These are phyloP conservation scores for Hypomontagnella monticulosa DNA, from an alignment of 495 filamentous ascomycete species.

Conservation along the genomic window DNA sequence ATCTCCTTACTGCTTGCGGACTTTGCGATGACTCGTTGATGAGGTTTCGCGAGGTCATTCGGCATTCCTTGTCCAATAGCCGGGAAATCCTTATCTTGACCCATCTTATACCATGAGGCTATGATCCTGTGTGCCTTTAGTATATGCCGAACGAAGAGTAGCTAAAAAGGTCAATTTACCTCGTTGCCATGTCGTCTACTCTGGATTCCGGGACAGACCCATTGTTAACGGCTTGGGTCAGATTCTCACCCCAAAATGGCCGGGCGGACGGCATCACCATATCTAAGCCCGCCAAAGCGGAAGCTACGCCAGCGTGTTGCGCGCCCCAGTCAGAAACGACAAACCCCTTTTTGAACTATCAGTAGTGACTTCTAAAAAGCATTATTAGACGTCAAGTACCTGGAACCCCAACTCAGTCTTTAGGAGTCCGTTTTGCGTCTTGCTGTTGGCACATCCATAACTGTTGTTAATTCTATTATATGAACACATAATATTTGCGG, in stretches of 20 bases:
- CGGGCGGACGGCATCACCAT: conserved; percentile 67
- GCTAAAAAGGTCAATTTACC: conserved; percentile 36
- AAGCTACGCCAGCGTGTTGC: conserved; percentile 63
- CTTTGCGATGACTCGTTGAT: conserved; percentile 61
- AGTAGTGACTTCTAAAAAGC: background rate
- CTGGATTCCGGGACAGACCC: conserved; percentile 60
- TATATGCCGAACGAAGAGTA: background rate
- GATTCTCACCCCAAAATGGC: conserved; percentile 49
- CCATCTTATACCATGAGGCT: conserved; percentile 65
- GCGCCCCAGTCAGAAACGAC: conserved; percentile 72
- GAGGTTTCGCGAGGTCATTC: conserved; percentile 61
- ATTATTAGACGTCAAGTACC: conserved; percentile 28
- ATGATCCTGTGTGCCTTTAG: conserved; percentile 61
- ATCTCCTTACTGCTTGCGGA: conserved; percentile 53
- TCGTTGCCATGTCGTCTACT: conserved; percentile 62
- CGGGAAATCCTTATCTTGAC: conserved; percentile 64
- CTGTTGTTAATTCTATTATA: conserved; percentile 75
- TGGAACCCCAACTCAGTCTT: conserved; percentile 73
- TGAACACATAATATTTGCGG: conserved; percentile 73
- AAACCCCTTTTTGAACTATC: conserved; percentile 56
- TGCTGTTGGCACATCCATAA: conserved; percentile 71
- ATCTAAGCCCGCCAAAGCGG: conserved; percentile 66
- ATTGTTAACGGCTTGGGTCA: conserved; percentile 57
- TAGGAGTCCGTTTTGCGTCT: conserved; percentile 68
- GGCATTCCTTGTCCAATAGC: conserved; percentile 56